A percentile compares a stretch with the other conserved stretches of the same genome.
Evolutionary conservation across 371 early-diverging fungal species (phyloP).

Genomic region (Fennellomyces sp.): DNA sequence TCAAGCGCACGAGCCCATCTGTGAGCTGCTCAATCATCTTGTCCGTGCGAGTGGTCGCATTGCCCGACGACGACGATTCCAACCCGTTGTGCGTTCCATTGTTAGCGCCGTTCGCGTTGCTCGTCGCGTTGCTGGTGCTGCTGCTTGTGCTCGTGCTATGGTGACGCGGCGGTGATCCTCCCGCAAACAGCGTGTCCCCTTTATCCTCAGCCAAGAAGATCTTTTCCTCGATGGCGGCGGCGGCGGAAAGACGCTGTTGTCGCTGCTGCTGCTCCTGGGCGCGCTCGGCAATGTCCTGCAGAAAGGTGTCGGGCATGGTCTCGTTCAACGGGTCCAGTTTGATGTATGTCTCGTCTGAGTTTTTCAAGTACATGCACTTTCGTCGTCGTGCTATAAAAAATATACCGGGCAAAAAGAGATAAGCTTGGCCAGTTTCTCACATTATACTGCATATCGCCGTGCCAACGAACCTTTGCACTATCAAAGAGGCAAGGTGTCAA

Average conservation of each 20-base stretch:
- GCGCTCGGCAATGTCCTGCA: conserved; percentile 30
- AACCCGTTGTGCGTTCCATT: no score
- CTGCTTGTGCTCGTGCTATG: neutral
- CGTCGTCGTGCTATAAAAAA: conserved; percentile 40
- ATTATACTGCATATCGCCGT: neutral
- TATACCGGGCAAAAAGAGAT: neutral
- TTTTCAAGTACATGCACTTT: conserved; percentile 49
- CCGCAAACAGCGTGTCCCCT: conserved; percentile 32
- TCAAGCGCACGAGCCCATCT: conserved; percentile 38
- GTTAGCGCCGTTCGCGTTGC: conserved; percentile 7
- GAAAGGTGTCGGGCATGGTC: conserved; percentile 19
- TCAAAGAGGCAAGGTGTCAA: conserved; percentile 4
- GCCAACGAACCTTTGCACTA: conserved; percentile 49
- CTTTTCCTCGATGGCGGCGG: conserved; percentile 15
- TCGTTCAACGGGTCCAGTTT: conserved; percentile 38
- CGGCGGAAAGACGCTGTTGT: neutral
- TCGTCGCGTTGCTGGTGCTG: neutral
- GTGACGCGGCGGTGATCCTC: neutral
- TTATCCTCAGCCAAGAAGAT: conserved; percentile 21
- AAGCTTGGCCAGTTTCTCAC: neutral
- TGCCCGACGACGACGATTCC: no score
- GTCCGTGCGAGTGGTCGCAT: conserved; percentile 38
- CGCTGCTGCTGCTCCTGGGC: conserved; percentile 19
- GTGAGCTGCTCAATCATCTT: conserved; percentile 49
- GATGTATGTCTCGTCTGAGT: conserved; percentile 51